Base-by-base conservation (phyloP, 2,329 filamentous ascomycete species). In the Cyphellophora europaea region DNA sequence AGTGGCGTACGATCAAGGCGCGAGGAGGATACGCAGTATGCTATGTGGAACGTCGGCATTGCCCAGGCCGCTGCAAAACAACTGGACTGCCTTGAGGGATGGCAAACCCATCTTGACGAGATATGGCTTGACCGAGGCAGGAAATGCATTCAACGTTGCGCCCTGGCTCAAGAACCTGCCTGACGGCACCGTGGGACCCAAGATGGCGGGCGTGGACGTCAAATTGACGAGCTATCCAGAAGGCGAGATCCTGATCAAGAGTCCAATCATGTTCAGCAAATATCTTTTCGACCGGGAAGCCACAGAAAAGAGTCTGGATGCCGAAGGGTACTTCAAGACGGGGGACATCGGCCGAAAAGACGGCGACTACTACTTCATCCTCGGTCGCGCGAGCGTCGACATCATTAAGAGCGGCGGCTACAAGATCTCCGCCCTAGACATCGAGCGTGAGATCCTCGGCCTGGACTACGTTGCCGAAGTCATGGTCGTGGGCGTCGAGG, bases 1-100 rank as follows among this genome's bases (percentile, higher is more conserved):
- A 6, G 36, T 46, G 12, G 49, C 54, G 19, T 71, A 69, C 45
- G 48, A 65, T n/a, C 51, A 53, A 11, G 66, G 59, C 3, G 59
- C 62, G 13, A 42, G 28, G 14, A 37, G 29, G 14, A 36, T 47
- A 14, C 30, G 34, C 23, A 34, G 23, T 5, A 34, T 47, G 13
- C 37, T 45, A n/a, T 43, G 49, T 5, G 53, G 53, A 1, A 69
- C 66, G 0, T 64, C 61, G 3, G 66, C 66, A 1, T 42, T 71
- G 18, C 66, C 66, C 3, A 57, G 59, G 31, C 62, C 65, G 2
- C 57, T 70, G n/a, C 61, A 61, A 11, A 56, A 67, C 21, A 69
- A 67, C 39, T 71, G 67, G 66, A 56, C 56, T 3, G 45, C 51
- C 6, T 48, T 67, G 2, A 51, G 63, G 43, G 28, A 31, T 10